Evolutionary conservation across 2,329 filamentous ascomycete genomes (phyloP), one percentile per base, ranked within the genome.

Genomic region (Talaromyces sp.): DNA sequence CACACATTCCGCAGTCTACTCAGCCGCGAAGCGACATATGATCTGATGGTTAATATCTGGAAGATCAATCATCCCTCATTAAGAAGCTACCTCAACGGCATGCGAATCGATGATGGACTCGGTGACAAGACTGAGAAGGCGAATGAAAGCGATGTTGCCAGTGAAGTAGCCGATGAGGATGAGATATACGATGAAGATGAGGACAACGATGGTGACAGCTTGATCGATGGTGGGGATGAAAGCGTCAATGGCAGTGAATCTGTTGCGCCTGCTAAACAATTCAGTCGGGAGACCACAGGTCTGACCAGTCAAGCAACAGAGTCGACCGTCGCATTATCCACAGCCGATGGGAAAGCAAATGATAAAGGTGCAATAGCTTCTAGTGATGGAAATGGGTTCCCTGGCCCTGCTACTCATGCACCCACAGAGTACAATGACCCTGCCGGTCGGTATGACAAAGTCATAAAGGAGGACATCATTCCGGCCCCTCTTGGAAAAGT

Each of bases 31-130:
- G 92, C 93, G 2, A 98, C 96, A 0, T 99, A 98, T 74, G 96
- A 99, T 74, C 82, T 99, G 54, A 93, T 99, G 74, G 90, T 99
- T 69, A 96, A 96, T 66, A 98, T 99, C 66, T 99, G 95, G 95
- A 97, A 97, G 76, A 90, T 97, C 35, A 95, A 92, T 16, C 95
- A 99, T 75, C 94, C 95, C 1, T 92, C 92, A 63, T 80, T 99
- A 35, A 92, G 92, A 76, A 97, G 93, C 74, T 96, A 92, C 3
- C 82, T 97, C 3, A 97, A 97, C 68, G 94, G 95, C 2, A 92
- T 96, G 11, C 86, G 87, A 13, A 83, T 97, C 3, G 91, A 93
- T 68, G 89, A 92, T 67, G 89, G 92, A 6, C 88, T 85, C 3
- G 93, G 92, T 24, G 93, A 97, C 77, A 96, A 95, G 80, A 97